A percentile compares a stretch with the other conserved stretches of the same genome.
Evolutionary conservation across 148 eudicot species (phyloP).

Genomic region (Chenopodium berlandieri): DNA sequence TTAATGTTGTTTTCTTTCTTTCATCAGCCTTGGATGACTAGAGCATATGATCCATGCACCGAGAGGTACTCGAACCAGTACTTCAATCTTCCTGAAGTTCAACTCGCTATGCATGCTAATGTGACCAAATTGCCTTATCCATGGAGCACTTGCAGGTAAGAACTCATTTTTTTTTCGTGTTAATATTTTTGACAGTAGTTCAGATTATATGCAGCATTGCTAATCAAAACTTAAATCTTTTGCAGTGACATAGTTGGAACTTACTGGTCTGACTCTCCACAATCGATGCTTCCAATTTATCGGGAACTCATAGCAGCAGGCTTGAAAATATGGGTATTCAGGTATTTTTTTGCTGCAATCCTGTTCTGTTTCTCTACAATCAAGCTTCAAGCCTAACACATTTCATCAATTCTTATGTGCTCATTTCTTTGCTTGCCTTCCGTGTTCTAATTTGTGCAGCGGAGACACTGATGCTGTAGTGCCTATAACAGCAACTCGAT

Average conservation of each 20-base stretch:
- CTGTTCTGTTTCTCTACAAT: neutral
- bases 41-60: slow-evolving; percentile 98
- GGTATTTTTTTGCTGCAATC: slow-evolving; percentile 37
- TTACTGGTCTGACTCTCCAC: slow-evolving; percentile 87
- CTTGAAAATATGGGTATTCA: slow-evolving; percentile 82
- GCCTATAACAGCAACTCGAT: slow-evolving; percentile 91
- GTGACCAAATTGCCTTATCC: slow-evolving; percentile 54
- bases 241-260: slow-evolving; percentile 74
- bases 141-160: slow-evolving; percentile 89
- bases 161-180: neutral
- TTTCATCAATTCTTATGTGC: no score
- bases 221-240: slow-evolving; percentile 1
- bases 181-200: neutral
- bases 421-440: no score
- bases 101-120: slow-evolving; percentile 82
- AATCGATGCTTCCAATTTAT: slow-evolving; percentile 92
- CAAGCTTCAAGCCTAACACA: neutral
- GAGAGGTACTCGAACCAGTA: slow-evolving; percentile 72
- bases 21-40: slow-evolving; percentile 83
- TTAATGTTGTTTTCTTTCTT: slow-evolving; percentile 12
- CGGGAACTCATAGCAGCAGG: slow-evolving; percentile 81
- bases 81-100: slow-evolving; percentile 91
- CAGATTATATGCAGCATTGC: slow-evolving; percentile 1
- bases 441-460: slow-evolving; percentile 31
- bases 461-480: slow-evolving; percentile 89